Conservation (phyloP, 2,329 filamentous ascomycete genomes). For the Chalara sp. region DNA sequence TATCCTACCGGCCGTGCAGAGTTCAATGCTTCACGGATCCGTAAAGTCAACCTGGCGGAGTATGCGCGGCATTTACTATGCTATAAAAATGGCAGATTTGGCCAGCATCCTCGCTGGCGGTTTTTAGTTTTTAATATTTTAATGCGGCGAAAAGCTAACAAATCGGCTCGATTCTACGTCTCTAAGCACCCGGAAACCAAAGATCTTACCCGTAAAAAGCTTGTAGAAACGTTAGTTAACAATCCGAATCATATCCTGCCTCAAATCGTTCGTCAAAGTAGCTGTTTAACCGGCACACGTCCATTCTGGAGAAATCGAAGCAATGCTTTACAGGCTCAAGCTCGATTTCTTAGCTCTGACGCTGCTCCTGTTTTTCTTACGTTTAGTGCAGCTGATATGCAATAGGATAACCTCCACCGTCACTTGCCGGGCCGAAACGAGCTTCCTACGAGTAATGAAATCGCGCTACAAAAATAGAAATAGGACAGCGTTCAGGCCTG, state of each 20-base stretch:
- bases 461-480: no score
- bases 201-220: neutral
- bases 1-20: neutral
- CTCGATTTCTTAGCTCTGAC: constrained; percentile 1
- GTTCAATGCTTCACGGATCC: neutral
- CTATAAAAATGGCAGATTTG: neutral
- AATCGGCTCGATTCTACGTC: neutral
- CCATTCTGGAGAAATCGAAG: neutral
- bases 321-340: constrained; percentile 1
- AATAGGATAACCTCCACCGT: neutral
- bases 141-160: neutral
- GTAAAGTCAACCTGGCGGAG: neutral
- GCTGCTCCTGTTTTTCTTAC: neutral
- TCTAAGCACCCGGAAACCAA: neutral
- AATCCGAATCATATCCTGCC: neutral
- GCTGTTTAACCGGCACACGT: neutral
- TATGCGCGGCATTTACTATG: neutral
- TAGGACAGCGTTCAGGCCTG: neutral
- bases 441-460: no score
- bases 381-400: constrained; percentile 1
- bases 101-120: neutral
- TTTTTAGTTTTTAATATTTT: neutral
- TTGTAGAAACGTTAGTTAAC: neutral
- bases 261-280: neutral
- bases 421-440: no score